Base-by-base conservation (phyloP, 306 rosid species). In the Gynostemma pentaphyllum region DNA sequence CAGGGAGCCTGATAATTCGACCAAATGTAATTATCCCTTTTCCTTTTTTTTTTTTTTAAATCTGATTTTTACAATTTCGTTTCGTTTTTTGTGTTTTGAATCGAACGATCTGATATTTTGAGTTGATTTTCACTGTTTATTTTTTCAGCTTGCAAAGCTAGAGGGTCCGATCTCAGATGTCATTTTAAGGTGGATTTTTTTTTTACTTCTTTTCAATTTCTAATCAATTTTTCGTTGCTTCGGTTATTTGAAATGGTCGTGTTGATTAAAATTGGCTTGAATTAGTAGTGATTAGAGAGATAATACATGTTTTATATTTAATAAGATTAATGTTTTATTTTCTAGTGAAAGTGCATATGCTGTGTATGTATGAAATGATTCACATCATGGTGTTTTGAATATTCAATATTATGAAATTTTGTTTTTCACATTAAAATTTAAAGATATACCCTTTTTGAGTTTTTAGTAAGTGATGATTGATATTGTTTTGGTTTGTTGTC, bases 141-240 rank as follows among this genome's bases (percentile, higher is more conserved):
- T 30, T 28, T 7, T 85, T 72, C 90, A 92, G 99, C 99, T 23
- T 86, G 95, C 88, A 92, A 92, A 75, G 99, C 99, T 16, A 81
- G 98, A 63, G 98, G 98, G 26, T 78, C 85, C 1, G 95, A 92
- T 48, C 95, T 88, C 45, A 80, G 99, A 74, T 95, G 86, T 22
- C 99, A 92, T 74, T 92, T 92, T 60, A 92, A 92, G 99, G 99
- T 92, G 71, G 46, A 30, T 5, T 59, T 59, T 36, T 53, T 53
- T 51, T 39, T 12, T 24, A 13, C 12, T n/a, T 18, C 2, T 48
- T 30, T 28, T 63, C 14, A 0, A 27, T 29, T 9, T 9, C 7
- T n/a, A 7, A 7, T 1, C 9, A 54, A 2, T 10, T 39, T 14
- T 50, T 22, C n/a, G n/a, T 50, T 50, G 28, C 0, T 27, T 50